Base-by-base conservation (phyloP, 2,329 filamentous ascomycete species). In the Fusarium penzigii region DNA sequence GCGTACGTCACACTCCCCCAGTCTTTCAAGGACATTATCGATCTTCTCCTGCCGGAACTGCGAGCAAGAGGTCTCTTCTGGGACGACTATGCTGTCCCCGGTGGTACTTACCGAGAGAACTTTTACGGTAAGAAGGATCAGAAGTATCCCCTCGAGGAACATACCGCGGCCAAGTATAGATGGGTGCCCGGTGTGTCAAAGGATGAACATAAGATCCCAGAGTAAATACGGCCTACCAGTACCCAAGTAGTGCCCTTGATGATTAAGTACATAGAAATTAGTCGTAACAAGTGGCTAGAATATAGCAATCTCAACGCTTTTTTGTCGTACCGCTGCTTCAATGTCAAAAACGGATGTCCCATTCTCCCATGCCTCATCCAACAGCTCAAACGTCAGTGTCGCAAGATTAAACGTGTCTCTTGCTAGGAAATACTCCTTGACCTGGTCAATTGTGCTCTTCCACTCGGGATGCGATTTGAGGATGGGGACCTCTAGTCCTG, bases 1-100 rank as follows among this genome's bases (percentile, higher is more conserved):
- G 83, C 82, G 2, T 88, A 89, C 56, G 82, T 83, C 0, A 70
- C 87, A n/a, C 85, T 86, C 61, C 86, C 86, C 0, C 79, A 82
- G 51, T 85, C 84, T 0, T 89, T 89, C 70, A 80, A 84, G 52
- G 86, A 89, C 57, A 82, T 89, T 12, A 79, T 84, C 39, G 83
- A 89, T 25, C 73, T 86, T 1, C 68, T 89, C 7, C 65, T 89
- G 2, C 87, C 86, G 0, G 87, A 89, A 59, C 72, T 90, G 16
- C 78, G 76, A 29, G 72, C 71, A 11, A 74, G 86, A 17, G 84
- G 84, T 0, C 64, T 85, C 6, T 85, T 86, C 66, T 83, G 75
- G 72, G 75, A 77, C 17, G 74, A 76, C 39, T 79, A 79, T 60
- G 74, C 77, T 7, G 80, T 84, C 2, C 77, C 78, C 1, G 78